Percentiles rank a stretch among this genome's conserved stretches.
Conservation (phyloP, 2,329 filamentous ascomycete genomes). For the Epichloe brachyelytri region DNA sequence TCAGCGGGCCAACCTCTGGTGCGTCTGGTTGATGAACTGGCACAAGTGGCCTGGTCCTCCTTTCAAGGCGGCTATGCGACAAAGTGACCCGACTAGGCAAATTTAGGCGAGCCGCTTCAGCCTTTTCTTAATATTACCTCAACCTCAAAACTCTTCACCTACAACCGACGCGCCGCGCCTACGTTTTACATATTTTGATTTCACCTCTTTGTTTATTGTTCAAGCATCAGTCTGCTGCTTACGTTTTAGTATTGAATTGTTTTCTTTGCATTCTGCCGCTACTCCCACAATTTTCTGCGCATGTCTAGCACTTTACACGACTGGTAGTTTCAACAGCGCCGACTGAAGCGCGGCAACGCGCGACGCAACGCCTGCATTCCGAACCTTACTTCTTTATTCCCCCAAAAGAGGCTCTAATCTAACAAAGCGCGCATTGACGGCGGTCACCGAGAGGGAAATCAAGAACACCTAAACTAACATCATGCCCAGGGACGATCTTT, state of each 20-base stretch:
- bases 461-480: slow-evolving; percentile 37
- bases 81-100: background rate
- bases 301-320: background rate
- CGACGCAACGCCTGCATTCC: background rate
- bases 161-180: background rate
- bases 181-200: background rate
- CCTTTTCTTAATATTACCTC: background rate
- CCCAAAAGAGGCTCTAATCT: background rate
- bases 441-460: background rate
- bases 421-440: background rate
- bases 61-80: background rate
- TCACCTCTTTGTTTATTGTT: background rate
- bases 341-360: background rate
- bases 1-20: background rate
- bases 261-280: background rate
- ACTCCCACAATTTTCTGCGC: background rate
- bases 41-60: background rate
- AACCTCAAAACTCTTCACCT: background rate
- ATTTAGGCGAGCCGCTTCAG: background rate
- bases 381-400: background rate
- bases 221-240: background rate
- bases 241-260: background rate
- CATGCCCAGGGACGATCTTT: slow-evolving; percentile 62
- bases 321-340: background rate
- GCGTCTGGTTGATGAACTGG: no score